These are phyloP conservation scores for Penicillium digitatum DNA, from an alignment of 2,329 filamentous ascomycete genomes.

Conservation along the genomic window DNA sequence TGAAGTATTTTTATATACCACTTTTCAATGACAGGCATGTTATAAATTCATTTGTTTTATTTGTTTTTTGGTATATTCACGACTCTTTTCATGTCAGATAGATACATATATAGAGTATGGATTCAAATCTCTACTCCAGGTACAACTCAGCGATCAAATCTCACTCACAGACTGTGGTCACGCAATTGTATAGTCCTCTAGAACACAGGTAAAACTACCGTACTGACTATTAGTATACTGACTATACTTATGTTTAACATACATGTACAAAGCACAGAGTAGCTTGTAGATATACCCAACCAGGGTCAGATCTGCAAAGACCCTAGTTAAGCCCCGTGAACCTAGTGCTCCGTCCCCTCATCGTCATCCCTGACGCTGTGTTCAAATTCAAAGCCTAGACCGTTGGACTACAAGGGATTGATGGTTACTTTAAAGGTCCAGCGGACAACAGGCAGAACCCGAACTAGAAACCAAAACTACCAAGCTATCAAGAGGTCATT, in stretches of 20 bases:
- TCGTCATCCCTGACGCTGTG: not conserved
- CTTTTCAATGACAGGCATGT: too few species aligned
- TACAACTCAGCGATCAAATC: not conserved
- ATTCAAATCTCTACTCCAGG: too few species aligned
- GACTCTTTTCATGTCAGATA: not conserved
- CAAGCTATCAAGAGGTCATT: not conserved
- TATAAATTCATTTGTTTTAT: not conserved
- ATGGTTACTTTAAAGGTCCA: not conserved
- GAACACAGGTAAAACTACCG: not conserved
- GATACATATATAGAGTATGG: too few species aligned
- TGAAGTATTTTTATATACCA: not conserved
- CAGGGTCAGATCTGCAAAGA: constrained; percentile 1
- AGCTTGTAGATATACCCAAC: not conserved
- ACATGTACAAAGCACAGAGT: not conserved
- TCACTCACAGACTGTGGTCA: not conserved
- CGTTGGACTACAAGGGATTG: not conserved
- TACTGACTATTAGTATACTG: not conserved
- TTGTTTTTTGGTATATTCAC: not conserved
- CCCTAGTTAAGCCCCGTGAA: not conserved
- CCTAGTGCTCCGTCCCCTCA: constrained; percentile 7
- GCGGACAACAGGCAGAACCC: not conserved
- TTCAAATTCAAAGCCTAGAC: not conserved
- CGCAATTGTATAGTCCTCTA: constrained; percentile 3
- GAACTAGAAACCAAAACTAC: not conserved
- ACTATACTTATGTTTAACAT: not conserved